A percentile compares a stretch with the other conserved stretches of the same genome.
Evolutionary conservation across 768 basidiomycete species (phyloP).

Genomic region (Mycena epipterygia): DNA sequence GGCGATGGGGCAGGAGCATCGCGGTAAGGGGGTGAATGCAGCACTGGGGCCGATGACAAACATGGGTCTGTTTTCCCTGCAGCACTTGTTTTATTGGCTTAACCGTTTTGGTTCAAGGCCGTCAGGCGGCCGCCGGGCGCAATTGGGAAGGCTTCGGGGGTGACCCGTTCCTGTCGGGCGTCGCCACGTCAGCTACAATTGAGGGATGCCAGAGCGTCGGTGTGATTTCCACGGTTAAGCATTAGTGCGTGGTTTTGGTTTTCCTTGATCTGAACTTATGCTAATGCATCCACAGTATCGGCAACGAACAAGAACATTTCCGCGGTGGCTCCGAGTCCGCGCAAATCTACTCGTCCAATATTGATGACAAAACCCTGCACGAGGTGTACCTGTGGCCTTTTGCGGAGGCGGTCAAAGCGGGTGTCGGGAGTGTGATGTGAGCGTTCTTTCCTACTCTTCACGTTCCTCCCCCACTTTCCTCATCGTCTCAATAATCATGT

Average conservation of each 20-base stretch:
- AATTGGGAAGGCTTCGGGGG: conserved; percentile 64
- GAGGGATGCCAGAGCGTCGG: conserved; percentile 53
- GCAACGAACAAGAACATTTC: conserved; percentile 40
- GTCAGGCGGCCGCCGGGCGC: conserved; percentile 46
- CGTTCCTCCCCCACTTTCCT: too few species aligned
- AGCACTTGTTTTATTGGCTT: neutral
- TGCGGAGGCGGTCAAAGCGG: conserved; percentile 49
- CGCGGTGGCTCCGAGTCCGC: conserved; percentile 23
- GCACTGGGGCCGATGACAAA: conserved; percentile 42
- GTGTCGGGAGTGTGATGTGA: conserved; percentile 40
- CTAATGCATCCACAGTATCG: conserved; percentile 29
- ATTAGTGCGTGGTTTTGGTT: conserved; percentile 35
- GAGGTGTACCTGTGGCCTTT: too few species aligned
- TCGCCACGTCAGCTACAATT: conserved; percentile 55
- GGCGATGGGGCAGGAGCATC: conserved; percentile 73
- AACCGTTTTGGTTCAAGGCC: neutral
- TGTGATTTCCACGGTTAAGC: conserved; percentile 55
- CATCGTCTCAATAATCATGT: too few species aligned
- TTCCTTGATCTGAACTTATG: neutral
- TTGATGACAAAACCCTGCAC: conserved; percentile 58
- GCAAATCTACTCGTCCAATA: conserved; percentile 44
- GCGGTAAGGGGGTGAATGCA: conserved; percentile 60
- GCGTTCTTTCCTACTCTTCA: too few species aligned
- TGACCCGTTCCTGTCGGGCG: conserved; percentile 59
- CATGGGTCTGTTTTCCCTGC: conserved; percentile 7